Conservation (phyloP, 2,329 filamentous ascomycete species). For the Simplicillium sp. region DNA sequence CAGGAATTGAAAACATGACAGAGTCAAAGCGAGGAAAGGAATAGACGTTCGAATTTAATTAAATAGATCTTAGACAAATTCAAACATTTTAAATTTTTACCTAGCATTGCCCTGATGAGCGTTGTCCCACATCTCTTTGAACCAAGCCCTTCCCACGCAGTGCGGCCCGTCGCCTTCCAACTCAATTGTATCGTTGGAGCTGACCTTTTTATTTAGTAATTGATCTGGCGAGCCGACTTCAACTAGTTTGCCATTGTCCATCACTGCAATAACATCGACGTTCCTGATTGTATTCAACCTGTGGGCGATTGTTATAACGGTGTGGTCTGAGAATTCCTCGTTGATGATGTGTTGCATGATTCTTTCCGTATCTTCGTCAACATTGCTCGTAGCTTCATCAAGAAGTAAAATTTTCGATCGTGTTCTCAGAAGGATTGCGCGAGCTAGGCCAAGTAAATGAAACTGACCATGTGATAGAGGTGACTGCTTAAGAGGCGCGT, state of each 20-base stretch:
- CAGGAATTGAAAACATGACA: conserved; percentile 1
- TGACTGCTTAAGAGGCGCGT: not conserved
- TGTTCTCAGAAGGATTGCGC: conserved; percentile 2
- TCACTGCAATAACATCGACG: conserved; percentile 9
- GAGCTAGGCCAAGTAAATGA: conserved; percentile 1
- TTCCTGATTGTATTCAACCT: conserved; percentile 31
- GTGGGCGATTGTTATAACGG: conserved; percentile 31
- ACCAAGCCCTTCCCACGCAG: not conserved
- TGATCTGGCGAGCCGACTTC: conserved; percentile 6
- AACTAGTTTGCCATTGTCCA: conserved; percentile 8
- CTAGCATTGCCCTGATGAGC: too few species aligned
- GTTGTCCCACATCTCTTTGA: not conserved
- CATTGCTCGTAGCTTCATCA: conserved; percentile 3
- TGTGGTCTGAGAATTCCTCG: conserved; percentile 29
- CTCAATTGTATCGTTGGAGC: not conserved
- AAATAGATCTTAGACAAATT: too few species aligned
- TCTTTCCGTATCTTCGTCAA: conserved; percentile 10
- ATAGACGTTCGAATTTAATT: too few species aligned
- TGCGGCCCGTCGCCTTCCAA: not conserved
- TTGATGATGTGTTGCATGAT: conserved; percentile 20
- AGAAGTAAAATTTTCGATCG: conserved; percentile 1
- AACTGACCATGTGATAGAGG: conserved; percentile 1
- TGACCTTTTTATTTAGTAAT: conserved; percentile 3
- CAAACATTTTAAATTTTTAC: too few species aligned
- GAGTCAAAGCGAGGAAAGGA: not conserved